These are phyloP conservation scores for Ceratocystiopsis minuta DNA, from an alignment of 2,329 filamentous ascomycete genomes.

Conservation along the genomic window DNA sequence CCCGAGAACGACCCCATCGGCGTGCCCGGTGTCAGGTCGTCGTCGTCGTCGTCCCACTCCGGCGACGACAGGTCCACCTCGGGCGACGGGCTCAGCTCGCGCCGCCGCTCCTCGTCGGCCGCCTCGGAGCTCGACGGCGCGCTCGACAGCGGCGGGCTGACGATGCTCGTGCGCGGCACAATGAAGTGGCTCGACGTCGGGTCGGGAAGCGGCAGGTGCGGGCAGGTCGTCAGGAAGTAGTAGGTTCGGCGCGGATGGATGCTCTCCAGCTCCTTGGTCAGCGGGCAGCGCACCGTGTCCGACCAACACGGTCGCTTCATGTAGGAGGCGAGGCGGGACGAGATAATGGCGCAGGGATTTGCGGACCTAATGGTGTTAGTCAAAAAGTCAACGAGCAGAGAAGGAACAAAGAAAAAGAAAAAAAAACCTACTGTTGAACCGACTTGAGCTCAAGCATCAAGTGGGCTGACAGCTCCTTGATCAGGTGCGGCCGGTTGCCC, in stretches of 20 bases:
- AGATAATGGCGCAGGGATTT: constrained; percentile 88
- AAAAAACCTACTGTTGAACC: constrained; percentile 67
- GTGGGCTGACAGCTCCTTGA: constrained; percentile 78
- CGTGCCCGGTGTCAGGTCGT: constrained; percentile 41
- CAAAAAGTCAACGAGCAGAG: constrained; percentile 8
- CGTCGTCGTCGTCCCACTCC: constrained; percentile 61
- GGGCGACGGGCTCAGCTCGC: constrained; percentile 71
- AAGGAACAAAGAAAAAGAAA: constrained; percentile 7
- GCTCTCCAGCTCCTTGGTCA: constrained; percentile 83
- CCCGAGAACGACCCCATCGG: constrained; percentile 47
- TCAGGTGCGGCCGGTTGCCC: constrained; percentile 78
- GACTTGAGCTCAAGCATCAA: constrained; percentile 60
- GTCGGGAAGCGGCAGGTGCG: constrained; percentile 65
- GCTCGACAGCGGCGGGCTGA: constrained; percentile 71
- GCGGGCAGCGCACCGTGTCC: constrained; percentile 59
- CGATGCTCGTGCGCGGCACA: constrained; percentile 35
- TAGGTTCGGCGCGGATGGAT: constrained; percentile 90
- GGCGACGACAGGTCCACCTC: constrained; percentile 81
- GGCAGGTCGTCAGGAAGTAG: constrained; percentile 83
- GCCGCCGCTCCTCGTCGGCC: constrained; percentile 43
- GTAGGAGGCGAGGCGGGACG: constrained; percentile 75
- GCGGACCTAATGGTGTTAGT: constrained; percentile 50
- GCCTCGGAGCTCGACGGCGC: constrained; percentile 53
- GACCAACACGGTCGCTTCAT: constrained; percentile 75
- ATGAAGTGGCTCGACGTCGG: constrained; percentile 27